phyloP scores from a whole-genome alignment of 495 filamentous ascomycete species.

The Aspergillus saccharolyticus region DNA sequence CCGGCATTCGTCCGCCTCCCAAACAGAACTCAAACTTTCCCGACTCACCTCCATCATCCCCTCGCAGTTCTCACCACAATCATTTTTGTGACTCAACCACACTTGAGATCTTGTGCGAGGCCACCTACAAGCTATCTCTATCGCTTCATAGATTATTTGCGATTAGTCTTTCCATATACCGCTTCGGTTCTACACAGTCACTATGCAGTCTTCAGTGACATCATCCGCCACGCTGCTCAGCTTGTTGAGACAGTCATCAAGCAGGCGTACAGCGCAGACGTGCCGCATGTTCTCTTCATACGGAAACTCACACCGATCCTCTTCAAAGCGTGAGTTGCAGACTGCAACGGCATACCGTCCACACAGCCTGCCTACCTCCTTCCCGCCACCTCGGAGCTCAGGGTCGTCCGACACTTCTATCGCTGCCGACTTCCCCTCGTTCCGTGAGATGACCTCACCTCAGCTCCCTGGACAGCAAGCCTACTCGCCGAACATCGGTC shows the following conservation, averaged over 20 bases:
- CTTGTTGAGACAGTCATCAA: constrained; percentile 42
- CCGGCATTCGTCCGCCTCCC: constrained; percentile 17
- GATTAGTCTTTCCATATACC: constrained; percentile 6
- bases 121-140: background rate
- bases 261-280: constrained; percentile 45
- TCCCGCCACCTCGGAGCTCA: constrained; percentile 63
- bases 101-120: constrained; percentile 6
- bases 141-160: constrained; percentile 6
- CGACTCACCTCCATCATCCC: constrained; percentile 10
- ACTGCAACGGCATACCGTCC: constrained; percentile 75
- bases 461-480: constrained; percentile 21
- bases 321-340: constrained; percentile 60
- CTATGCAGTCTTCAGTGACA: constrained; percentile 41
- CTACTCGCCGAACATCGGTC: constrained; percentile 23
- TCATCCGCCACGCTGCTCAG: constrained; percentile 52
- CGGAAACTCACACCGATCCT: constrained; percentile 46
- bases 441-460: constrained; percentile 18
- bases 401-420: constrained; percentile 66
- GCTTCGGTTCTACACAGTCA: constrained; percentile 35
- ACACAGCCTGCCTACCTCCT: constrained; percentile 58
- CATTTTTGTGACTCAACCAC: constrained; percentile 7
- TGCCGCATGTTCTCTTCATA: constrained; percentile 64
- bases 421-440: constrained; percentile 42
- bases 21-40: constrained; percentile 15
- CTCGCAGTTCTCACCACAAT: constrained; percentile 14